Evolutionary conservation across 1,284 basidiomycete species (phyloP), one percentile per base, ranked within the genome.

Genomic region (Pyrrhoderma lamaoense): DNA sequence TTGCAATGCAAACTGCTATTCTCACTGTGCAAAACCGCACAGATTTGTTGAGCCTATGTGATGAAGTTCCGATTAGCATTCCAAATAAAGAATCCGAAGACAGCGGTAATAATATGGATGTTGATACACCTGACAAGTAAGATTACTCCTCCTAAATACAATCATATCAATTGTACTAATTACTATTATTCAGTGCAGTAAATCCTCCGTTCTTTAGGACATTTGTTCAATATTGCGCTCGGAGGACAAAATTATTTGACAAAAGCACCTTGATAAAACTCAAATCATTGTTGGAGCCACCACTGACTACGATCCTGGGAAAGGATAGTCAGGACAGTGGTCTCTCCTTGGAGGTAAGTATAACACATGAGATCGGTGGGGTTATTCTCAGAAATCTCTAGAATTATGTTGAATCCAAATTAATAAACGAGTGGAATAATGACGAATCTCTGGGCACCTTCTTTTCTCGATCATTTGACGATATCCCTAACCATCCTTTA

Each of bases 401-500:
- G 85, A 56, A 68, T 13, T 85, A 79, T 60, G 61, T 89, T 2
- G 79, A 81, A 42, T 71, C 69, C 3, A 83, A 76, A 61, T 61
- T 89, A n/a, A 69, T 69, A 1, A 64, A 72, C 18, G 86, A 88
- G 21, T 62, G 67, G 11, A 71, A 65, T 49, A 59, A 73, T 4
- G 73, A 74, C 7, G 84, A 89, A 51, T 62, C 69, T 9, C 64
- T 67, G 7, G 18, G 42, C 27, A 52, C 61, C 3, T 73, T 83
- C 60, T 61, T 86, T 16, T 70, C 76, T 52, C 73, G 77, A 42
- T 67, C 85, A n/a, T 78, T 75, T 64, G 67, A 66, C 46, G 85
- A 90, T 61, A 71, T 73, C 8, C 72, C 70, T 42, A 75, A 72
- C 57, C 87, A 90, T 59, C 64, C 71, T 23, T 65, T 68, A 5